A percentile compares a stretch with the other conserved stretches of the same genome.
Conservation (phyloP, 768 basidiomycete genomes). For the Amanita molliuscula region DNA sequence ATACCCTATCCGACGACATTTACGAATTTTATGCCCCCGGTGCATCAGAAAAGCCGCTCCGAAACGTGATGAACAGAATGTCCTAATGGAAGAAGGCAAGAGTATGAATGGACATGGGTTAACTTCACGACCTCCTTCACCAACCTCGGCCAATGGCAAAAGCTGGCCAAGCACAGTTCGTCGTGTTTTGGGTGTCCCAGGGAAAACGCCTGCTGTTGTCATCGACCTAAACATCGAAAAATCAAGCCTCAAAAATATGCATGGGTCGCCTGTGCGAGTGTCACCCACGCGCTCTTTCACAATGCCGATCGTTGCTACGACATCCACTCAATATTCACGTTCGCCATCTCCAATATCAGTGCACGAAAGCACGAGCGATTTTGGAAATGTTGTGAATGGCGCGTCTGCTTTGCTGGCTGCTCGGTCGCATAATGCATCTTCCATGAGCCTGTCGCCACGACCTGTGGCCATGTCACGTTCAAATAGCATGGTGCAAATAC, state of each 20-base stretch:
- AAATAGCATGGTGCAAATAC: constrained; percentile 14
- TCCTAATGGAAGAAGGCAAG: constrained; percentile 42
- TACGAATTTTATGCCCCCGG: constrained; percentile 38
- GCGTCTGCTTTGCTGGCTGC: constrained; percentile 34
- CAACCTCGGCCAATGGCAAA: constrained; percentile 17
- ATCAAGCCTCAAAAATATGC: constrained; percentile 17
- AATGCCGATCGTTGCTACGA: constrained; percentile 18
- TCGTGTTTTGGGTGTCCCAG: constrained; percentile 19
- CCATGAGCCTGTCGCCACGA: constrained; percentile 49
- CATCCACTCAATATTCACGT: constrained; percentile 33
- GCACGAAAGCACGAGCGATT: constrained; percentile 14
- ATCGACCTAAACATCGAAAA: constrained; percentile 16
- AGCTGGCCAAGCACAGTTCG: constrained; percentile 26
- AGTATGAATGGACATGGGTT: constrained; percentile 11
- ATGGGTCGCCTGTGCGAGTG: constrained; percentile 14
- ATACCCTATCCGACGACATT: constrained; percentile 48
- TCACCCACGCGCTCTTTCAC: constrained; percentile 30
- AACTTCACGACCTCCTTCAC: constrained; percentile 21
- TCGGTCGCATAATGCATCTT: constrained; percentile 60
- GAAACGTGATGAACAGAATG: constrained; percentile 26
- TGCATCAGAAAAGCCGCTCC: constrained; percentile 25
- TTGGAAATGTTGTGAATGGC: constrained; percentile 12
- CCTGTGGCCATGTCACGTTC: constrained; percentile 21
- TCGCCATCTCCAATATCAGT: constrained; percentile 34
- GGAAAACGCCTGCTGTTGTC: constrained; percentile 16